These are phyloP conservation scores for Falciphora oryzae DNA, from an alignment of 2,329 filamentous ascomycete genomes.

Conservation along the genomic window DNA sequence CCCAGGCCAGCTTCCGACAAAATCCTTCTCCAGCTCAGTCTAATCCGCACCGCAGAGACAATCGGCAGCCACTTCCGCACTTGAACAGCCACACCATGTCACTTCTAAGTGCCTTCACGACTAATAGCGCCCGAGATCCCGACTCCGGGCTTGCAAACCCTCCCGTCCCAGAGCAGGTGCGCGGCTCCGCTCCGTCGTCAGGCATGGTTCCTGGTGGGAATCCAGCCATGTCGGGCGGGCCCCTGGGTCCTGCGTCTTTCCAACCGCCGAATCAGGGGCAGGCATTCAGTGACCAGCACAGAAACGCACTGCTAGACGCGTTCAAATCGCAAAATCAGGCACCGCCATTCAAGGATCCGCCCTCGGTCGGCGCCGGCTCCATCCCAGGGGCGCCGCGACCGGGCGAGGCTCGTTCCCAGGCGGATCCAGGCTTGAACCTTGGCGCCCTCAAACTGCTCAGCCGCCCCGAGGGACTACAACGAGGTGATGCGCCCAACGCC, in stretches of 20 bases:
- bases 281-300: constrained; percentile 13
- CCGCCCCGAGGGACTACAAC: constrained; percentile 24
- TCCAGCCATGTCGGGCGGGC: not conserved
- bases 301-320: constrained; percentile 18
- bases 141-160: constrained; percentile 5
- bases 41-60: constrained; percentile 16
- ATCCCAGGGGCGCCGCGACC: not conserved
- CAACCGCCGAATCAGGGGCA: not conserved
- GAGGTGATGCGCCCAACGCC: constrained; percentile 1
- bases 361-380: no score
- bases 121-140: constrained; percentile 17
- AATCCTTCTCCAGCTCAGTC: not conserved
- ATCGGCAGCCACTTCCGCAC: constrained; percentile 18
- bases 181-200: not conserved
- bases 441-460: constrained; percentile 33
- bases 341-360: not conserved
- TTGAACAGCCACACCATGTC: constrained; percentile 29
- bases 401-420: constrained; percentile 24
- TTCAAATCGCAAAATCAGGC: constrained; percentile 34
- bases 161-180: constrained; percentile 13
- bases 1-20: not conserved
- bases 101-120: constrained; percentile 37
- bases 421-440: constrained; percentile 31
- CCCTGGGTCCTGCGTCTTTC: constrained; percentile 7
- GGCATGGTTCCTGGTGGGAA: not conserved